Base-by-base conservation (phyloP, 2,329 filamentous ascomycete genomes). In the Zasmidium cellare region DNA sequence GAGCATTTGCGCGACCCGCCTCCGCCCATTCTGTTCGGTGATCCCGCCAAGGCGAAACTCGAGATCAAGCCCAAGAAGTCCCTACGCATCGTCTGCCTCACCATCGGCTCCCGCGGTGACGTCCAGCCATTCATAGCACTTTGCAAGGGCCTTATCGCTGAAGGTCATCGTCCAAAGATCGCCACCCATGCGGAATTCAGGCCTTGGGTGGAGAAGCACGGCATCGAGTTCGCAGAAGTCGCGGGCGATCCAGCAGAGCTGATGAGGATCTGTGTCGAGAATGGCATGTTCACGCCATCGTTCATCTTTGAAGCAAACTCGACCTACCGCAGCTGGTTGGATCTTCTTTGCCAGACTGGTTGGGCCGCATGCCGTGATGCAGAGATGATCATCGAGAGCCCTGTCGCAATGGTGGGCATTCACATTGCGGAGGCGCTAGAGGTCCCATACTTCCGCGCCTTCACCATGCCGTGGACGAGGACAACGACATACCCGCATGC, bases 401-500 rank as follows among this genome's bases (percentile, higher is more conserved):
- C 94, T 0, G 96, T 91, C 57, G 92, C 94, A 14, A 99, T 99
- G 94, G 92, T 89, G 0, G 94, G 94, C 23, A 96, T 99, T 54
- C 94, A 99, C 73, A 96, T 99, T 65, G 94, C 94, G 1, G 94
- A 99, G 76, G 91, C 92, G 22, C 82, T 99, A 1, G 82, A 85
- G 14, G 96, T 99, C 46, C 94, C 94, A 0, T 99, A 99, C 74
- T 97, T 97, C 79, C 87, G 94, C 56, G 93, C 92, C 0, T 99
- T 99, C 72, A 96, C 92, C 18, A 99, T 99, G 94, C 94, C 94
- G 0, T 99, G 94, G 94, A 96, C 94, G 0, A 87, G 92, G 50
- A 99, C 94, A 16, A 84, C 94, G 53, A 92, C 93, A 0, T 99
- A 99, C 68, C 94, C 94, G 2, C 94, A 99, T 74, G 94, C 94